Evolutionary conservation across 2,329 filamentous ascomycete genomes (phyloP), one percentile per base, ranked within the genome.

Genomic region (Chaetomium strumarium): DNA sequence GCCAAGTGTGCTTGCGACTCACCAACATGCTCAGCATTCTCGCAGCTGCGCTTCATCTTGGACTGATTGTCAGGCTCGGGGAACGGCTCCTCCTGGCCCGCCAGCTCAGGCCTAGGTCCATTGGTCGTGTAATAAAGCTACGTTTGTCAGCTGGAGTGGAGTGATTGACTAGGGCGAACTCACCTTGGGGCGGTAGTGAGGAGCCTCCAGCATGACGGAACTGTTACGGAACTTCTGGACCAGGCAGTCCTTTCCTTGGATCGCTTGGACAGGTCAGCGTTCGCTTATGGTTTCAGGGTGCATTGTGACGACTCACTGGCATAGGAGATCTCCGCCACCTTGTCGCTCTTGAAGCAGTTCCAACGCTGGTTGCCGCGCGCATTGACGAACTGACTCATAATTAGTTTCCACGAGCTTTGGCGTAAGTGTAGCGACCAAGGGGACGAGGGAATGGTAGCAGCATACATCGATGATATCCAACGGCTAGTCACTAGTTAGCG

Each of bases 211-310:
- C 90, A 97, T 96, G 30, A 99, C 90, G 0, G 90, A 92, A 37
- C 90, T 96, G 72, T 99, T 99, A 34, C 93, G 85, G 65, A 99
- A 99, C 66, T 97, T 96, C 67, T 95, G 88, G 7, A 96, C 82
- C 0, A 97, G 77, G 58, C 89, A 92, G 64, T 96, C 90, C 58
- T 86, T 86, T 42, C 93, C 93, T 73, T 99, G 93, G 55, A 96
- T 92, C 12, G 91, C 87, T 90, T 52, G 39, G 45, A 17, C 12
- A 10, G 36, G 56, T 64, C 38, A 60, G 51, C 48, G 46, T 73
- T 51, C 9, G 45, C 72, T 64, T 44, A 58, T 49, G 11, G 19
- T 29, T 31, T 31, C 46, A 3, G 13, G 7, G 31, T 6, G 31
- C 11, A 6, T 34, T 24, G 17, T 24, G 20, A 16, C 31, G 8